Evolutionary conservation across 2,329 filamentous ascomycete species (phyloP).

Genomic region (Trichoderma gracile): DNA sequence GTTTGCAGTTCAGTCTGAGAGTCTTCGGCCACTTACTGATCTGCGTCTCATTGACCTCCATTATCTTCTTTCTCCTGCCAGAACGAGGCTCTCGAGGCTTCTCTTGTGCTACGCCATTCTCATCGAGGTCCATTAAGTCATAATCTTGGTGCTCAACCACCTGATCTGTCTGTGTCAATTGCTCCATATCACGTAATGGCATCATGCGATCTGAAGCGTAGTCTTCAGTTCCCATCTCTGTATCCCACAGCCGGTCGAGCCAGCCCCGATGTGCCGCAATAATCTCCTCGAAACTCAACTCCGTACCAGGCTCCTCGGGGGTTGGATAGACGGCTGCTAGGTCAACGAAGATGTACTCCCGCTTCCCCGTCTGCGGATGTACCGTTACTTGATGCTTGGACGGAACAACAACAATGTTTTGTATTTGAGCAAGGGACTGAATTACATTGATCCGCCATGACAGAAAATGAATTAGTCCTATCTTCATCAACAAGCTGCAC

Average conservation of each 20-base stretch:
- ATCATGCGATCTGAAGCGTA: conserved; percentile 34
- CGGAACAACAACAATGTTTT: conserved; percentile 69
- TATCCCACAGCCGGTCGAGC: conserved; percentile 59
- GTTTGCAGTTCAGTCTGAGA: too few species aligned
- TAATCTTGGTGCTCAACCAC: conserved; percentile 48
- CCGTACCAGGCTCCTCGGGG: conserved; percentile 66
- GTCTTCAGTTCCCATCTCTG: conserved; percentile 43
- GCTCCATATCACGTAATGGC: conserved; percentile 37
- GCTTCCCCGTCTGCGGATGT: conserved; percentile 79
- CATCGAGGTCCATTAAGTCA: conserved; percentile 53
- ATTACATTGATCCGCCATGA: conserved; percentile 45
- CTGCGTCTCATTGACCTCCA: conserved; percentile 88
- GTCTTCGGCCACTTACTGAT: conserved; percentile 64
- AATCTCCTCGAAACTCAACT: conserved; percentile 90
- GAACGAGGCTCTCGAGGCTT: conserved; percentile 48
- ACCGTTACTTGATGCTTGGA: conserved; percentile 74
- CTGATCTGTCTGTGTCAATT: conserved; percentile 41
- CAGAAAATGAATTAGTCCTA: conserved; percentile 85
- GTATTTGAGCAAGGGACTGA: conserved; percentile 62
- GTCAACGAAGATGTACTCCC: conserved; percentile 85
- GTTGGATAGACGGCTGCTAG: conserved; percentile 83
- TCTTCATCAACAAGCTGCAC: conserved; percentile 80
- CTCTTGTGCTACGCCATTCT: conserved; percentile 57
- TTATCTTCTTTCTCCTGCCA: conserved; percentile 71
- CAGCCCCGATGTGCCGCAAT: conserved; percentile 75